Percentiles rank a stretch among this genome's conserved stretches.
These are phyloP conservation scores for Thozetella sp. DNA, from an alignment of 495 filamentous ascomycete genomes.

Conservation along the genomic window DNA sequence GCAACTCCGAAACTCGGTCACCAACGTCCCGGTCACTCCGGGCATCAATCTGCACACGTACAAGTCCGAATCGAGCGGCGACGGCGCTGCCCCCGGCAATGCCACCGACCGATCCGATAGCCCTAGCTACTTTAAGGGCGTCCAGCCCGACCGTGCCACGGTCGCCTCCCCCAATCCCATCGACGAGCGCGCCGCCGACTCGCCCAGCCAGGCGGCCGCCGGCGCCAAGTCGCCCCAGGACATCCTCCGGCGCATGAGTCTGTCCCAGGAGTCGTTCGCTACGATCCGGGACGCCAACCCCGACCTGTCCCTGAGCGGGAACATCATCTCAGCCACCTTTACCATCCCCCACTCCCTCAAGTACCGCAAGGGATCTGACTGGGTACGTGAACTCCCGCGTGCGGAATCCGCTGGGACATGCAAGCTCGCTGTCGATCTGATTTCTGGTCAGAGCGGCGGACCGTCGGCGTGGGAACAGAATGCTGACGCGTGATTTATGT, in stretches of 20 bases:
- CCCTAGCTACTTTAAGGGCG: constrained; percentile 39
- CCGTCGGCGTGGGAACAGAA: constrained; percentile 15
- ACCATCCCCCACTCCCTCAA: constrained; percentile 77
- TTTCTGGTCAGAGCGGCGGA: neutral
- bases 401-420: neutral
- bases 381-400: constrained; percentile 64
- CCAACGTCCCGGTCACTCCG: constrained; percentile 49
- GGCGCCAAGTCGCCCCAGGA: constrained; percentile 60
- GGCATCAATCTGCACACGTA: constrained; percentile 42
- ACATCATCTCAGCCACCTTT: constrained; percentile 85
- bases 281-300: constrained; percentile 65
- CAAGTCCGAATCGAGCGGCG: constrained; percentile 14
- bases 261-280: constrained; percentile 52
- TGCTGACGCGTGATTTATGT: constrained; percentile 25
- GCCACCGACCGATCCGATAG: constrained; percentile 11
- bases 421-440: neutral
- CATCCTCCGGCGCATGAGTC: constrained; percentile 64
- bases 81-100: constrained; percentile 9
- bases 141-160: constrained; percentile 20
- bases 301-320: constrained; percentile 71
- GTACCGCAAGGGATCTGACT: constrained; percentile 67
- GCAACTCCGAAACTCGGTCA: constrained; percentile 31
- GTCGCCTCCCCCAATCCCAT: constrained; percentile 17
- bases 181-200: constrained; percentile 18
- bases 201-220: constrained; percentile 47